These are phyloP conservation scores for Terana coerulea DNA, from an alignment of 768 basidiomycete species.

Conservation along the genomic window DNA sequence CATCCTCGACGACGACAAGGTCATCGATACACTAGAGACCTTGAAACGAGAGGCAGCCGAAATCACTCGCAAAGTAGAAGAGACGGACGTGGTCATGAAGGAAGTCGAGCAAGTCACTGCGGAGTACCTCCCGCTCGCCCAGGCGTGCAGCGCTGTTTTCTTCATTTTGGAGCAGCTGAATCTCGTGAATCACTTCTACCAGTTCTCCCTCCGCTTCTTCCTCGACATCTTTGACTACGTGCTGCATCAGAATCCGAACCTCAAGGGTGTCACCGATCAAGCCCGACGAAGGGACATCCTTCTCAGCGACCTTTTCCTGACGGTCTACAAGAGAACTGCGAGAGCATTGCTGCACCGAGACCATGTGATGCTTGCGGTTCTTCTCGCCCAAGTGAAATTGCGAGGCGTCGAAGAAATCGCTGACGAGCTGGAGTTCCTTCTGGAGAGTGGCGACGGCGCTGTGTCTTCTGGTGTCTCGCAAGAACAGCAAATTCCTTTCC, in stretches of 20 bases:
- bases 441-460: slow-evolving; percentile 79
- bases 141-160: slow-evolving; percentile 94
- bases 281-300: slow-evolving; percentile 72
- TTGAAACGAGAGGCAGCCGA: slow-evolving; percentile 96
- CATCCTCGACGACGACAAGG: slow-evolving; percentile 98
- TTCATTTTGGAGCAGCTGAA: slow-evolving; percentile 96
- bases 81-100: slow-evolving; percentile 92
- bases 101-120: slow-evolving; percentile 95
- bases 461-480: slow-evolving; percentile 31
- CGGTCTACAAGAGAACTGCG: slow-evolving; percentile 85
- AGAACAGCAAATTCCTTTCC: slow-evolving; percentile 40
- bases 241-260: slow-evolving; percentile 87
- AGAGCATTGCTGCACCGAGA: slow-evolving; percentile 88
- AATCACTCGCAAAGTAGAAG: slow-evolving; percentile 92
- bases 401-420: slow-evolving; percentile 73
- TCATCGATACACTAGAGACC: slow-evolving; percentile 93
- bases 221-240: slow-evolving; percentile 97
- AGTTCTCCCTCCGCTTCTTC: slow-evolving; percentile 98
- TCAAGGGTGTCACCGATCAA: slow-evolving; percentile 75
- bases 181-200: slow-evolving; percentile 95
- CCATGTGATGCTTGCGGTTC: slow-evolving; percentile 85
- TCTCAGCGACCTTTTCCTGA: slow-evolving; percentile 83
- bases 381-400: slow-evolving; percentile 86
- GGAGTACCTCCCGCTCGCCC: slow-evolving; percentile 91
- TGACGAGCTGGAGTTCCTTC: slow-evolving; percentile 88